Evolutionary conservation across 306 rosid genomes (phyloP).

Genomic region (Citrullus amarus): DNA sequence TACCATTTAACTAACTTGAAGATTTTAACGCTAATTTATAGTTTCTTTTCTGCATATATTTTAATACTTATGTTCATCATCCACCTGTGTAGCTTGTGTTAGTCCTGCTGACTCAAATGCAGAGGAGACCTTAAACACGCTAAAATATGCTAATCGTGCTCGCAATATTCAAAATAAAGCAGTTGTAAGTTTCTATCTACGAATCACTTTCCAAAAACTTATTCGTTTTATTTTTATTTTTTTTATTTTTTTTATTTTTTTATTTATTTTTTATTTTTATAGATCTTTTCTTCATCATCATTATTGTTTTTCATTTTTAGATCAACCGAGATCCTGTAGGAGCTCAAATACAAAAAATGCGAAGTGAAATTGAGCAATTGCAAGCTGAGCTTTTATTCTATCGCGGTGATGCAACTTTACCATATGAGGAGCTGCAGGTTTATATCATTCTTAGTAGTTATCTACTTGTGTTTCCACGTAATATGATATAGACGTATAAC

Average conservation of each 20-base stretch:
- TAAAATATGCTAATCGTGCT: slow-evolving; percentile 98
- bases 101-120: slow-evolving; percentile 99
- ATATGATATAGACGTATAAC: slow-evolving; percentile 9
- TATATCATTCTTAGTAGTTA: slow-evolving; percentile 2
- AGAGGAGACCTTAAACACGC: slow-evolving; percentile 86
- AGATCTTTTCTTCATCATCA: not conserved
- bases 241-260: no score
- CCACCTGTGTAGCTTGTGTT: slow-evolving; percentile 61
- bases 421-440: slow-evolving; percentile 89
- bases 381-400: slow-evolving; percentile 72
- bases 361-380: slow-evolving; percentile 85
- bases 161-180: slow-evolving; percentile 97
- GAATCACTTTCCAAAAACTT: not conserved
- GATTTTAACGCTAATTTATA: not conserved
- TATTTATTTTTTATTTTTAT: no score
- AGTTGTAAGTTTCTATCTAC: slow-evolving; percentile 43
- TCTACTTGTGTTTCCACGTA: slow-evolving; percentile 5
- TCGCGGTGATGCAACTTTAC: slow-evolving; percentile 56
- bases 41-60: not conserved
- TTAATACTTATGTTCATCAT: not conserved
- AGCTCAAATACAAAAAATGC: slow-evolving; percentile 65
- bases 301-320: slow-evolving; percentile 25
- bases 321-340: slow-evolving; percentile 86
- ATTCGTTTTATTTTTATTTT: not conserved
- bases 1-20: not conserved